Evolutionary conservation across 352 stramenopile genomes (phyloP), one percentile per base, ranked within the genome.

Genomic region (Achlya hypogyna): DNA sequence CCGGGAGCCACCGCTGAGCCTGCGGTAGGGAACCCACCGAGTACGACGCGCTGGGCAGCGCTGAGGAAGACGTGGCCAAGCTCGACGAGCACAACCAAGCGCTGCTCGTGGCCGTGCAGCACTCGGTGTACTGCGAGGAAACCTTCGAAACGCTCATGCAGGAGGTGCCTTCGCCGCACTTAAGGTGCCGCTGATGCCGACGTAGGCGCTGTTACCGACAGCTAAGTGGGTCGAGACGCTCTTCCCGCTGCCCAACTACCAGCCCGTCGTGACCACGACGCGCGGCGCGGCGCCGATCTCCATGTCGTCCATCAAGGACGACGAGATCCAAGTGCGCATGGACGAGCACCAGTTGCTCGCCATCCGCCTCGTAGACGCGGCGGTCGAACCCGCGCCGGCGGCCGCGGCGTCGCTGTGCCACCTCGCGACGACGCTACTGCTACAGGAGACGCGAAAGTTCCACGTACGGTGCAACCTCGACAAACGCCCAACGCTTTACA

Each of bases 121-220:
- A 92, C 60, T 92, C 86, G 1, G 79, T 95, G 1, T 95, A 92
- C 53, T 93, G 82, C 40, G 84, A 93, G 75, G 86, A 95, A 66
- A 69, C 90, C 0, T 95, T 95, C 68, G 80, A 91, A 65, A 89
- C 74, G 8, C 47, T 91, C 31, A 92, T 95, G 86, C 79, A 87
- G 59, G 86, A 93, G 54, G 83, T 67, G n/a, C 12, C 0, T 28
- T 51, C 8, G 10, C 23, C 29, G 25, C 25, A 28, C 12, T 53
- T 54, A n/a, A 53, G 5, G 58, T 53, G 31, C 5, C 18, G 22
- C 27, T 16, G 58, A 32, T 47, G 31, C 20, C 27, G 14, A 20
- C 56, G 25, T 58, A 67, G 60, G 60, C 60, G 20, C 32, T 67
- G 14, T 35, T 67, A 28, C 60, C 60, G 20, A 59, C 60, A 6